Conservation (phyloP, 148 eudicot genomes). For the Cornus florida region DNA sequence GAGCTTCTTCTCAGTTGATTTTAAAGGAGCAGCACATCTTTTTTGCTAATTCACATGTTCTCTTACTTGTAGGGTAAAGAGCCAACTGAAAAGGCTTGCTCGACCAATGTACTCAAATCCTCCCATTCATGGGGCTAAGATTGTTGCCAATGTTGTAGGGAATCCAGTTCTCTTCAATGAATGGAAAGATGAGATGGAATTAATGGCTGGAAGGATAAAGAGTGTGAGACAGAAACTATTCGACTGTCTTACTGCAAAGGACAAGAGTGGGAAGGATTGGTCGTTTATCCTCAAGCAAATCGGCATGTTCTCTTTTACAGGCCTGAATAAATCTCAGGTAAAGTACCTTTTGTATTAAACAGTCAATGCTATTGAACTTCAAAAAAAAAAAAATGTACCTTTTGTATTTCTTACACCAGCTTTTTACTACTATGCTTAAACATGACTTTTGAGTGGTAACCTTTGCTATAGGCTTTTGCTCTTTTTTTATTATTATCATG, state of each 20-base stretch:
- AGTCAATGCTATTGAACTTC: too few relatives aligned
- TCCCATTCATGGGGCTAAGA: constrained; percentile 90
- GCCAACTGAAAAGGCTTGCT: constrained; percentile 91
- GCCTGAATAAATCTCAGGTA: constrained; percentile 93
- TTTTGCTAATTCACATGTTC: background rate
- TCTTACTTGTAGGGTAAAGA: constrained; percentile 65
- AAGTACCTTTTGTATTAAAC: background rate
- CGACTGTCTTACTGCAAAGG: constrained; percentile 64
- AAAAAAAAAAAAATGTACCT: background rate
- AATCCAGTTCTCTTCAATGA: constrained; percentile 61
- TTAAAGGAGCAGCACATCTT: background rate
- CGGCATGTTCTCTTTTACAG: constrained; percentile 94
- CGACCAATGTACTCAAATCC: constrained; percentile 99
- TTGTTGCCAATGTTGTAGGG: constrained; percentile 86
- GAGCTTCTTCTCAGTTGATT: background rate
- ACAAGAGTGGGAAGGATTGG: constrained; percentile 92
- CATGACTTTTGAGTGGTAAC: background rate
- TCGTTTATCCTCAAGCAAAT: constrained; percentile 85
- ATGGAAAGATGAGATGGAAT: constrained; percentile 92
- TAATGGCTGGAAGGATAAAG: constrained; percentile 90
- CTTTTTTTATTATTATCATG: background rate
- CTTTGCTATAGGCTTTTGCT: constrained; percentile 1
- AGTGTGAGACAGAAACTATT: constrained; percentile 69
- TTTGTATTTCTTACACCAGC: background rate
- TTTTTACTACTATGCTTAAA: background rate